These are phyloP conservation scores for Chlamydomonas sphaeroides DNA, from an alignment of 139 green algal genomes.

Conservation along the genomic window DNA sequence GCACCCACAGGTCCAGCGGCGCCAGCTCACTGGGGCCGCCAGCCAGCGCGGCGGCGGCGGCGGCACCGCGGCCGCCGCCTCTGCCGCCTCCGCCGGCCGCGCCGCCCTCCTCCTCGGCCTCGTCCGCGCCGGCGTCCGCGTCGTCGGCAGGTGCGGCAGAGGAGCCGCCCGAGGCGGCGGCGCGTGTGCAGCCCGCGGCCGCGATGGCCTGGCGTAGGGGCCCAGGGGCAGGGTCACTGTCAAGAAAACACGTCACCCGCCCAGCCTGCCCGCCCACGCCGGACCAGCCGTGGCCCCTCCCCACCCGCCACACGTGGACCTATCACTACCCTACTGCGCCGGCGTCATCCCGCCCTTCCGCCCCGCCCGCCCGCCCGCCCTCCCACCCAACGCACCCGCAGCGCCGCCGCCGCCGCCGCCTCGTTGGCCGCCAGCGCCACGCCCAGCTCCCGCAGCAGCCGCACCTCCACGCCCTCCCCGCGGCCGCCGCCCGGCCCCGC, in stretches of 20 bases:
- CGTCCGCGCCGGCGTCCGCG: neutral
- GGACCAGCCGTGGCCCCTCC: too few relatives aligned
- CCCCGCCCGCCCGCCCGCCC: too few relatives aligned
- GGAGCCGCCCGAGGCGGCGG: neutral
- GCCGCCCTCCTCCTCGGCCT: neutral
- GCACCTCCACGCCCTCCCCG: constrained; percentile 12
- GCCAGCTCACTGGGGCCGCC: constrained; percentile 13
- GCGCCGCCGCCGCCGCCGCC: neutral
- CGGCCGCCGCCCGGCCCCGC: neutral
- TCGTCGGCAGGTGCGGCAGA: neutral
- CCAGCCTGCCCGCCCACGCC: too few relatives aligned
- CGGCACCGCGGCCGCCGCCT: neutral
- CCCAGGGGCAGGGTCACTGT: too few relatives aligned
- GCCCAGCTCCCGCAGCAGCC: constrained; percentile 19
- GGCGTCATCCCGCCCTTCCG: too few relatives aligned
- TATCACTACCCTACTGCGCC: too few relatives aligned
- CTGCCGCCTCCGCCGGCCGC: neutral
- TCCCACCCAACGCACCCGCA: neutral
- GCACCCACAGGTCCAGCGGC: constrained; percentile 23
- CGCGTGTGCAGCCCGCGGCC: neutral
- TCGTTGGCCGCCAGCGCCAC: constrained; percentile 35
- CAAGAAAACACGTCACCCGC: too few relatives aligned
- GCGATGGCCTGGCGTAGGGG: neutral
- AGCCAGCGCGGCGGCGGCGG: constrained; percentile 9
- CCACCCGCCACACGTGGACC: too few relatives aligned